Conservation (phyloP, 2,329 filamentous ascomycete genomes). For the Epichloe sp. region DNA sequence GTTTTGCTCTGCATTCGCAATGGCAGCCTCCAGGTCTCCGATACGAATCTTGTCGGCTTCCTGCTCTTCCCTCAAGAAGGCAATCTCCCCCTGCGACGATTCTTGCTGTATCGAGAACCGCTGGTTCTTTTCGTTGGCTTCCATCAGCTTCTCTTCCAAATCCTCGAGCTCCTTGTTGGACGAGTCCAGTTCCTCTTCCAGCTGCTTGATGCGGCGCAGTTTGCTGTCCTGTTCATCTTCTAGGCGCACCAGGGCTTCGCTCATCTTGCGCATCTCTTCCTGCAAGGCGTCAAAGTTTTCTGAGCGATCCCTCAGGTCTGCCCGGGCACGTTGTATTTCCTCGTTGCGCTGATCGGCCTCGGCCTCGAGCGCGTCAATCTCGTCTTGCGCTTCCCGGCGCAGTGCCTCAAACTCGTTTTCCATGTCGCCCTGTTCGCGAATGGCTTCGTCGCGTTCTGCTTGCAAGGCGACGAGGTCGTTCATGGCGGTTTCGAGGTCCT, state of each 20-base stretch:
- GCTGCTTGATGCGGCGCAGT: constrained; percentile 61
- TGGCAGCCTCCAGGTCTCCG: constrained; percentile 73
- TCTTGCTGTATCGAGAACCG: constrained; percentile 84
- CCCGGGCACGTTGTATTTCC: constrained; percentile 55
- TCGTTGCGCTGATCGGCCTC: constrained; percentile 61
- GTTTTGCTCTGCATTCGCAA: constrained; percentile 65
- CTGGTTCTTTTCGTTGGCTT: constrained; percentile 78
- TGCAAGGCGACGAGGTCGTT: constrained; percentile 71
- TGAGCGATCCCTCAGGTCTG: constrained; percentile 60
- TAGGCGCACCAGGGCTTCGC: constrained; percentile 70
- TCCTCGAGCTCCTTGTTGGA: constrained; percentile 78
- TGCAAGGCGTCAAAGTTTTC: constrained; percentile 90
- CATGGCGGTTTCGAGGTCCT: constrained; percentile 66
- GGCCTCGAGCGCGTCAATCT: constrained; percentile 53
- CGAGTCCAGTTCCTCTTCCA: constrained; percentile 72
- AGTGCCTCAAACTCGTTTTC: constrained; percentile 49
- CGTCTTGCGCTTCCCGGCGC: constrained; percentile 49
- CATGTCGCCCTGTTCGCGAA: constrained; percentile 49
- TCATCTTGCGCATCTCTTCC: constrained; percentile 84
- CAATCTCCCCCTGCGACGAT: constrained; percentile 82
- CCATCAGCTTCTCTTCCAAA: constrained; percentile 70
- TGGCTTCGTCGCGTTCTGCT: constrained; percentile 72
- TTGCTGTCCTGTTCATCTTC: constrained; percentile 83
- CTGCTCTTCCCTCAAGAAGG: constrained; percentile 91
- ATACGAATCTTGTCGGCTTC: constrained; percentile 97